phyloP scores from a whole-genome alignment of 768 basidiomycete species.

The Termitomyces sp. region DNA sequence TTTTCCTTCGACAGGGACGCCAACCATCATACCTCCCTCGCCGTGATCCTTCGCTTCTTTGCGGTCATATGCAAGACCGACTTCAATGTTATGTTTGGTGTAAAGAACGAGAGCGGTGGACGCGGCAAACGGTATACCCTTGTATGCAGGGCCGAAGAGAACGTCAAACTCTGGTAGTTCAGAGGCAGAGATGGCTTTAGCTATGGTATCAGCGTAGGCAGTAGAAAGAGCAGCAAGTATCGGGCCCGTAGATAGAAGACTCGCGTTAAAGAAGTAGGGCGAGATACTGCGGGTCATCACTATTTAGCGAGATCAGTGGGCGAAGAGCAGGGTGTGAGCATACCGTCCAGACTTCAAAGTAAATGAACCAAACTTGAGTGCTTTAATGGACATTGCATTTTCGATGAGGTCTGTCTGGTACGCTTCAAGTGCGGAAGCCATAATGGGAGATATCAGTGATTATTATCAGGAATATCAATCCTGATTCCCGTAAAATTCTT shows the following conservation, averaged over 20 bases:
- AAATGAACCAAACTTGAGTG: slow-evolving; percentile 88
- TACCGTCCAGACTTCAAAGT: slow-evolving; percentile 94
- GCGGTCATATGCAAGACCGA: slow-evolving; percentile 88
- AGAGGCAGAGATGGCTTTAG: slow-evolving; percentile 34
- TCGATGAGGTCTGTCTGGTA: slow-evolving; percentile 67
- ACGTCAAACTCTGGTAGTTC: slow-evolving; percentile 59
- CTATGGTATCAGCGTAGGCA: slow-evolving; percentile 82
- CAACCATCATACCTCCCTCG: slow-evolving; percentile 90
- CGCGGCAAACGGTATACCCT: slow-evolving; percentile 92
- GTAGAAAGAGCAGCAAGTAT: slow-evolving; percentile 71
- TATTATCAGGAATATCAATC: no score
- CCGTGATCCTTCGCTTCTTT: slow-evolving; percentile 97
- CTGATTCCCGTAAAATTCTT: neutral
- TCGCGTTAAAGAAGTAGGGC: slow-evolving; percentile 98
- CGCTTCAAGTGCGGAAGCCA: slow-evolving; percentile 28
- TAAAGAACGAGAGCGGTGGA: slow-evolving; percentile 74
- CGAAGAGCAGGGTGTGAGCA: slow-evolving; percentile 19
- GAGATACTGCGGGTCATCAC: slow-evolving; percentile 50
- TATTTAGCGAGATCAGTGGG: neutral
- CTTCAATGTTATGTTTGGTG: slow-evolving; percentile 50
- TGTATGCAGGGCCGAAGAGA: slow-evolving; percentile 96
- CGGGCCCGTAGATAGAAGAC: slow-evolving; percentile 77
- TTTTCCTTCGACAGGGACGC: slow-evolving; percentile 74
- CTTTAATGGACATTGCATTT: slow-evolving; percentile 61
- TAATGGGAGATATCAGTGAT: slow-evolving; percentile 8